Evolutionary conservation across 305 asterid species (phyloP), one percentile per base, ranked within the genome.

Genomic region (Solanum hybrid): DNA sequence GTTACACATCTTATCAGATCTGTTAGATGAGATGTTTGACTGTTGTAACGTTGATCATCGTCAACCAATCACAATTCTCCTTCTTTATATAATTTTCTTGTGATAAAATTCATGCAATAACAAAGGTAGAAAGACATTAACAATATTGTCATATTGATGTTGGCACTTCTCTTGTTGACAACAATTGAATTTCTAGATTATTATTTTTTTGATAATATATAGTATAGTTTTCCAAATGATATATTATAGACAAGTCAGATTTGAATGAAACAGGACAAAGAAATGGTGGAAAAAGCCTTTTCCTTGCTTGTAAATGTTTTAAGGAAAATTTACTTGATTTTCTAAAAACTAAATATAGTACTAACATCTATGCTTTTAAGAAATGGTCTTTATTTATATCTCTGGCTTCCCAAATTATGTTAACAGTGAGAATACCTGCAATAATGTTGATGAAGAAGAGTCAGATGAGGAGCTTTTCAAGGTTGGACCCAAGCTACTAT

Each of bases 401-500:
- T 57, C 42, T 20, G 46, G 31, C 29, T 85, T 57, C 46, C 33
- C 42, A 33, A 31, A 71, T 77, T 80, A 61, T 91, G 92, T 94
- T 89, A 92, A 83, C 93, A 95, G 95, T 79, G 95, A 93, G 92
- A 92, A 91, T 81, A 93, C 94, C 87, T 34, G 88, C 88, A 89
- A 91, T 42, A 89, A 91, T 67, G 86, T 64, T 89, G 92, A 90
- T 74, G 95, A 74, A 24, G 98, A 92, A 91, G 92, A 92, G 91
- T 76, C 95, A 11, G 95, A 92, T 11, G 96, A 93, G 85, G 94
- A 93, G 79, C 86, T 94, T 80, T 88, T 94, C 82, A 94, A 93
- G 87, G 89, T 94, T 81, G 99, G 95, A 61, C 93, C 92, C 81
- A 95, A 91, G 91, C 89, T 92, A 91, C 93, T 94, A 26, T 94